phyloP scores from a whole-genome alignment of 495 filamentous ascomycete species.

The Parmelia sp. region DNA sequence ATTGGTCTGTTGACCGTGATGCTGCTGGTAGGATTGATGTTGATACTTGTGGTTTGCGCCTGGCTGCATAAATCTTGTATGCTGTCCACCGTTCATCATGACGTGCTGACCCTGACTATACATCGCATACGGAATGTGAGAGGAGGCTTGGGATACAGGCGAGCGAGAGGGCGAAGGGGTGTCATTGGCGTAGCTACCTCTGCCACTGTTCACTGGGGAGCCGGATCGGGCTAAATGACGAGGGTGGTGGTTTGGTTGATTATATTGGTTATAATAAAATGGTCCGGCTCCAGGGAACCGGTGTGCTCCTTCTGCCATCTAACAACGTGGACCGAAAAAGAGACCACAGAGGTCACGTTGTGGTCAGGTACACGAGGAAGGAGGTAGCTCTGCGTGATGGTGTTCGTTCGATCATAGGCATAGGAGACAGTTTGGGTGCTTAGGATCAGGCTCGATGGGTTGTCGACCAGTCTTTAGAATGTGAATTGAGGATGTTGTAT shows the following conservation, averaged over 20 bases:
- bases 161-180: constrained; percentile 67
- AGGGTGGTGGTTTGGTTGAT: constrained; percentile 42
- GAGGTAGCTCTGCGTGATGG: constrained; percentile 6
- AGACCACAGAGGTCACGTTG: constrained; percentile 12
- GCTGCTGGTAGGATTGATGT: constrained; percentile 63
- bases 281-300: constrained; percentile 60
- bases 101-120: constrained; percentile 77
- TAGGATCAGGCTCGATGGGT: neutral
- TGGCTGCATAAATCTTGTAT: constrained; percentile 61
- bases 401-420: constrained; percentile 21
- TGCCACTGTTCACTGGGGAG: constrained; percentile 45
- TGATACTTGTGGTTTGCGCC: constrained; percentile 66
- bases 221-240: constrained; percentile 50
- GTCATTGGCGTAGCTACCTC: constrained; percentile 43
- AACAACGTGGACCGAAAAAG: constrained; percentile 47
- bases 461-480: neutral
- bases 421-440: neutral
- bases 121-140: constrained; percentile 65
- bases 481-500: neutral
- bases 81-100: constrained; percentile 58
- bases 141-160: constrained; percentile 59
- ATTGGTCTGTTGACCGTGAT: constrained; percentile 69
- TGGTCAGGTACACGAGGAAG: constrained; percentile 5
- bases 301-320: constrained; percentile 82
- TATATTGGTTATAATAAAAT: constrained; percentile 53